Conservation (phyloP, 345 rosid species). For the Hibiscus trionum region DNA sequence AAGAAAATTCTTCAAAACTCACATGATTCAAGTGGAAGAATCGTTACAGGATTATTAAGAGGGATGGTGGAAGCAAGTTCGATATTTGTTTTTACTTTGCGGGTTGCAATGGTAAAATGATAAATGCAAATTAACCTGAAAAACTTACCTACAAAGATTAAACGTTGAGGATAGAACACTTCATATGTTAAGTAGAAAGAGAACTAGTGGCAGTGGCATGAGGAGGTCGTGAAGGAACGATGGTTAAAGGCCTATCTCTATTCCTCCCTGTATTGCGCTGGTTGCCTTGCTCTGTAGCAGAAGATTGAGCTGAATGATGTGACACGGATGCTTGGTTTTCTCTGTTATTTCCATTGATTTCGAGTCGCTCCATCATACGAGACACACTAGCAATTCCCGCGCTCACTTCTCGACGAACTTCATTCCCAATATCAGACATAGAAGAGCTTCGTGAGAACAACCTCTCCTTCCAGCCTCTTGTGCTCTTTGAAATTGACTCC, state of each 20-base stretch:
- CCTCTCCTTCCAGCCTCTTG: constrained; percentile 72
- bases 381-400: constrained; percentile 46
- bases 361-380: constrained; percentile 37
- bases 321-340: constrained; percentile 25
- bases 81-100: not conserved
- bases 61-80: not conserved
- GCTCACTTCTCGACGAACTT: constrained; percentile 42
- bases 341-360: constrained; percentile 30
- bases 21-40: not conserved
- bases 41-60: not conserved
- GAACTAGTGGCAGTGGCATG: constrained; percentile 29
- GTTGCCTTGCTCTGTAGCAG: constrained; percentile 24
- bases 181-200: constrained; percentile 23
- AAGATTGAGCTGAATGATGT: constrained; percentile 15
- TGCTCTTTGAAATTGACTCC: constrained; percentile 56
- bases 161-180: constrained; percentile 34
- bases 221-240: constrained; percentile 21
- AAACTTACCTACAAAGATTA: constrained; percentile 41
- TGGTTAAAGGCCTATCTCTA: constrained; percentile 21
- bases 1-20: not conserved
- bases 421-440: constrained; percentile 37
- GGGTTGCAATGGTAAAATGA: too few relatives aligned
- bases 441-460: constrained; percentile 46
- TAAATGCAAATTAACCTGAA: not conserved
- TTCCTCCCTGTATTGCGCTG: constrained; percentile 14